Evolutionary conservation across 2,329 filamentous ascomycete species (phyloP), one percentile per base, ranked within the genome.

Genomic region (Diplodia seriata): DNA sequence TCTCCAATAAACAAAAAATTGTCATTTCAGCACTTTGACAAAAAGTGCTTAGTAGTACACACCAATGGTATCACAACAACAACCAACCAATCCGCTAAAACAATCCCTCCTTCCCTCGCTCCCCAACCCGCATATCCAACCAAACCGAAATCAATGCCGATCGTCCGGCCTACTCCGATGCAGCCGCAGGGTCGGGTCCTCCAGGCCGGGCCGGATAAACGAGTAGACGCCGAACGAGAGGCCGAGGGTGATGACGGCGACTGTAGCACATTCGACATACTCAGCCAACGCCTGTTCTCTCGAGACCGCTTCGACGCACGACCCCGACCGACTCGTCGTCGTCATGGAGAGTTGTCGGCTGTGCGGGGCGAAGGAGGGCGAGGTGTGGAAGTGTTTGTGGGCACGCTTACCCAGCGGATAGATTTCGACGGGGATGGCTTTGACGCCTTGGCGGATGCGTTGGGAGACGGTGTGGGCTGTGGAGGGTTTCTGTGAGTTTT

Each of bases 151-250:
- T 33, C 36, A 38, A 38, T 38, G 36, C 2, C 29, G n/a, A 40
- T 62, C 38, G 3, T 49, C 11, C 15, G 40, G 54, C 18, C 65
- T 14, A 11, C 49, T 57, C 54, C 66, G 66, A 29, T 54, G 66
- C 47, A 67, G 49, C 6, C 66, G 36, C 15, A 67, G 56, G 4
- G 55, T 67, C 2, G 55, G 55, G 15, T 67, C 66, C 31, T 67
- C 31, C 14, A 26, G 9, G 2, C 47, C 55, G 14, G 66, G 66
- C 8, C 66, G 43, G 11, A 67, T 53, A 26, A 67, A 67, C 55
- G 66, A 67, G 49, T 67, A 67, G 47, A 67, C 38, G 23, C 66
- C 66, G 36, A 67, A 67, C 33, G 11, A 33, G 20, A 67, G 56
- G 3, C 55, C 55, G 55, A 55, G 53, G 55, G 18, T 2, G 9